Evolutionary conservation across 805 yeast species (phyloP).

Genomic region (Wickerhamiella cacticola): DNA sequence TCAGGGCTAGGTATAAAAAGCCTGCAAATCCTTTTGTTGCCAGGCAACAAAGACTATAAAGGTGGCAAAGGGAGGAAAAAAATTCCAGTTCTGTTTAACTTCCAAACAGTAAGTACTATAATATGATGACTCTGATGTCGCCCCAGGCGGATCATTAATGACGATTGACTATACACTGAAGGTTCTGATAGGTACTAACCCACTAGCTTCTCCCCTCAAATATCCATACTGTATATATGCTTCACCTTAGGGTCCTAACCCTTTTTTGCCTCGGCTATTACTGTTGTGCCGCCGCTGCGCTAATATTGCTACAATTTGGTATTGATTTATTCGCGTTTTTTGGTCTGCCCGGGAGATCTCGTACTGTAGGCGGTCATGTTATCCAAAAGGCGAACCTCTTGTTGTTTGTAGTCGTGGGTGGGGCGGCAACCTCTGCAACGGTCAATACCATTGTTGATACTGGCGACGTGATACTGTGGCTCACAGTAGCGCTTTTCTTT

Average conservation of each 20-base stretch:
- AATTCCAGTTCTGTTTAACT: not conserved
- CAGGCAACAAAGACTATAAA: not conserved
- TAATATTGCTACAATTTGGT: not conserved
- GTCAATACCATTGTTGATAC: not conserved
- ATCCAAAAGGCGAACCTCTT: conserved; percentile 1
- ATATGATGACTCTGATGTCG: conserved; percentile 18
- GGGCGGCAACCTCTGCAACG: not conserved
- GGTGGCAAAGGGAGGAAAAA: not conserved
- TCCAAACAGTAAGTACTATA: conserved; percentile 7
- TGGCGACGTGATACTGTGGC: conserved; percentile 14
- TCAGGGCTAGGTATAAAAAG: too few relatives aligned
- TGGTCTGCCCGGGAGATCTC: not conserved
- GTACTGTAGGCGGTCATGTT: not conserved
- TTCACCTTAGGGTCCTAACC: not conserved
- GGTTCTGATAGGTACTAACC: conserved; percentile 22
- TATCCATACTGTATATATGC: not conserved
- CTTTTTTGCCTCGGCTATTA: not conserved
- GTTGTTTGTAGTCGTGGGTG: not conserved
- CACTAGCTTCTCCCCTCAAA: not conserved
- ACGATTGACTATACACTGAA: conserved; percentile 26
- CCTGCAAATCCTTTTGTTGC: not conserved
- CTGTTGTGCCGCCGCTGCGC: not conserved
- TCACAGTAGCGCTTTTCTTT: conserved; percentile 33
- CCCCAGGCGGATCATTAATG: conserved; percentile 26
- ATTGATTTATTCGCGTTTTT: not conserved